A percentile compares a stretch with the other conserved stretches of the same genome.
Conservation (phyloP, 495 filamentous ascomycete genomes). For the Acidomyces sp. region DNA sequence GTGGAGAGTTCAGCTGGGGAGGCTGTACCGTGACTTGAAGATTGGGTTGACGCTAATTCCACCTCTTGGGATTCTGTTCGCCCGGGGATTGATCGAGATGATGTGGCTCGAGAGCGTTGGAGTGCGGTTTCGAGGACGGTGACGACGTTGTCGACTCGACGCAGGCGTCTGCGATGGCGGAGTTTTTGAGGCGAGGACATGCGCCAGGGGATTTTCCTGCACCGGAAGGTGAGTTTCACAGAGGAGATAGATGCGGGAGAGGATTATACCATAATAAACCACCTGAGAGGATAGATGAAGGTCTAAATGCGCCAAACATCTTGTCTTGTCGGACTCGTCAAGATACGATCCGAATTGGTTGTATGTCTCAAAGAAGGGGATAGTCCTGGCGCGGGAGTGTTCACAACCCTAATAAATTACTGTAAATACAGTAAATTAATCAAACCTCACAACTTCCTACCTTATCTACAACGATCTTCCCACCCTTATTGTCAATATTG, state of each 20-base stretch:
- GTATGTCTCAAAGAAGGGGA: too few species aligned
- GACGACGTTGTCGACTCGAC: slow-evolving; percentile 72
- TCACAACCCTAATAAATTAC: too few species aligned
- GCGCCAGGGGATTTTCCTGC: slow-evolving; percentile 95
- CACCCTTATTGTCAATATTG: too few species aligned
- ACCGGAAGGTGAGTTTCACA: slow-evolving; percentile 10
- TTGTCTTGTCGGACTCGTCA: too few species aligned
- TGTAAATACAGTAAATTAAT: too few species aligned
- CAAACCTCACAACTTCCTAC: too few species aligned
- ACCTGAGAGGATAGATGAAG: slow-evolving; percentile 58
- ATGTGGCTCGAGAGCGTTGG: slow-evolving; percentile 32
- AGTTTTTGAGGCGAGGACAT: slow-evolving; percentile 81
- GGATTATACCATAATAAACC: slow-evolving; percentile 37
- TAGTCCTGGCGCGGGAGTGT: too few species aligned
- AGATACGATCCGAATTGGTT: too few species aligned
- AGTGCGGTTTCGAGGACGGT: slow-evolving; percentile 63
- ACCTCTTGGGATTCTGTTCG: too few species aligned
- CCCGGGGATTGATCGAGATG: too few species aligned
- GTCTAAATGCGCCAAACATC: slow-evolving; percentile 75
- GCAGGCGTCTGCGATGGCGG: slow-evolving; percentile 75
- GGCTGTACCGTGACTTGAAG: slow-evolving; percentile 1
- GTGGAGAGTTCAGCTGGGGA: slow-evolving; percentile 10
- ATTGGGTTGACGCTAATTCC: too few species aligned
- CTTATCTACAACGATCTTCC: too few species aligned
- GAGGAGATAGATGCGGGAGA: not conserved